These are phyloP conservation scores for Hyaloscypha bicolor DNA, from an alignment of 495 filamentous ascomycete species.

Conservation along the genomic window DNA sequence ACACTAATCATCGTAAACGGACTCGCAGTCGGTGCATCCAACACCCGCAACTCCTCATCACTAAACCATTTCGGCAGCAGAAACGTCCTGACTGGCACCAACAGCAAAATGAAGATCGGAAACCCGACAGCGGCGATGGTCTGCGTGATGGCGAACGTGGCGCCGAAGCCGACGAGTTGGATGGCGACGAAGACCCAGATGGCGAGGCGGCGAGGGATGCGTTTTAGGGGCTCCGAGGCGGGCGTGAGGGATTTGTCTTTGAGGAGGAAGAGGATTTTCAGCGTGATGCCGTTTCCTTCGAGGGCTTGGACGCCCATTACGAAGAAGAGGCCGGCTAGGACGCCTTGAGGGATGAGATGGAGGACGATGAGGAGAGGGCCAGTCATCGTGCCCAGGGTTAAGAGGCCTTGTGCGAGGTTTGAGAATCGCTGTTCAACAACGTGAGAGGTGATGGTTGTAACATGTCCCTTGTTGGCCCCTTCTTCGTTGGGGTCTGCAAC, in stretches of 20 bases:
- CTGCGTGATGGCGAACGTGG: conserved; percentile 93
- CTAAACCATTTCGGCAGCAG: conserved; percentile 74
- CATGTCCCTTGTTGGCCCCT: conserved; percentile 62
- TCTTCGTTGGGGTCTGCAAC: conserved; percentile 55
- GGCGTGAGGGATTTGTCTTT: conserved; percentile 68
- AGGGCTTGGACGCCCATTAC: conserved; percentile 90
- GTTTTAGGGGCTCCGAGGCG: conserved; percentile 65
- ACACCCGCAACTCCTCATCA: conserved; percentile 62
- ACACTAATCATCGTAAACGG: conserved; percentile 85
- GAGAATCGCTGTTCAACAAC: conserved; percentile 92
- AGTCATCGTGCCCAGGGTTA: conserved; percentile 86
- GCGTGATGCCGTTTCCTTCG: conserved; percentile 78
- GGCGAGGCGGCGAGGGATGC: conserved; percentile 57
- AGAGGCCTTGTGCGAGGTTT: conserved; percentile 81
- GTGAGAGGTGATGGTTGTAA: conserved; percentile 62
- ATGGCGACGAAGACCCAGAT: conserved; percentile 77
- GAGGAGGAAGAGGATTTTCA: conserved; percentile 75
- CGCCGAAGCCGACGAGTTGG: conserved; percentile 80
- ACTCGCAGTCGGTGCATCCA: conserved; percentile 84
- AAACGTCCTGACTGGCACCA: conserved; percentile 77
- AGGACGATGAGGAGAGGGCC: conserved; percentile 82
- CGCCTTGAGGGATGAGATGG: conserved; percentile 82
- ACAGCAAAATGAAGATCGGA: conserved; percentile 78
- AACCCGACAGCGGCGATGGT: conserved; percentile 95
- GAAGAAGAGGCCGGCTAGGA: conserved; percentile 91